Base-by-base conservation (phyloP, 2,329 filamentous ascomycete species). In the Cadophora gregata region DNA sequence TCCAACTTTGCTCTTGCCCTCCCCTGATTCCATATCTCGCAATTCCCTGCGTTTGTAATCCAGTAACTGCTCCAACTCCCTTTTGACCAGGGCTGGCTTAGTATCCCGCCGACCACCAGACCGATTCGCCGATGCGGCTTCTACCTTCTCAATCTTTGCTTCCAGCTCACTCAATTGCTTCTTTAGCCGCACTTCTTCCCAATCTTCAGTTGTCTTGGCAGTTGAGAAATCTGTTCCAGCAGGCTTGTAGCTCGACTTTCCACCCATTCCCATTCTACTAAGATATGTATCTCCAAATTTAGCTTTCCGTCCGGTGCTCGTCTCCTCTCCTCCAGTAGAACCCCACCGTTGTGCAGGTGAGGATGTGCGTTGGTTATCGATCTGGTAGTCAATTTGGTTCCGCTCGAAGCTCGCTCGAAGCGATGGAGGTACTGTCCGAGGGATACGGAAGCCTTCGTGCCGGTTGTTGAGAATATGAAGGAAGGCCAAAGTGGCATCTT, bases 271-370 rank as follows among this genome's bases (percentile, higher is more conserved):
- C 47, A 99, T 85, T 14, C 96, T 90, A 68, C 92, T 96, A 65
- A 99, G 87, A 80, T 98, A 99, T 70, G 97, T 92, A 79, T 99
- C 96, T 71, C 96, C 96, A 77, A 99, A 99, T 81, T 97, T 97
- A 74, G 93, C 91, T 81, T 99, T 99, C 76, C 92, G 91, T 66
- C 95, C 94, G 0, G 93, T 96, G 42, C 86, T 81, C 0, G 95
- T 97, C 71, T 87, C 86, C 61, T 96, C 93, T 76, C 94, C 92
- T 58, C 90, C 87, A 70, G 90, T 88, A 68, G 88, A 86, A 2
- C 92, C 93, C 91, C 93, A 97, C 74, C 90, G 88, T 68, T 91
- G 91, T 47, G 87, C 84, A 2, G 88, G 88, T 1, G 83, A 81
- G n/a, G 83, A 80, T 38, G 85, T 83, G 65, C 85, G 84, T 69